Conservation (phyloP, 495 filamentous ascomycete species). For the Hyaloscypha variabilis region DNA sequence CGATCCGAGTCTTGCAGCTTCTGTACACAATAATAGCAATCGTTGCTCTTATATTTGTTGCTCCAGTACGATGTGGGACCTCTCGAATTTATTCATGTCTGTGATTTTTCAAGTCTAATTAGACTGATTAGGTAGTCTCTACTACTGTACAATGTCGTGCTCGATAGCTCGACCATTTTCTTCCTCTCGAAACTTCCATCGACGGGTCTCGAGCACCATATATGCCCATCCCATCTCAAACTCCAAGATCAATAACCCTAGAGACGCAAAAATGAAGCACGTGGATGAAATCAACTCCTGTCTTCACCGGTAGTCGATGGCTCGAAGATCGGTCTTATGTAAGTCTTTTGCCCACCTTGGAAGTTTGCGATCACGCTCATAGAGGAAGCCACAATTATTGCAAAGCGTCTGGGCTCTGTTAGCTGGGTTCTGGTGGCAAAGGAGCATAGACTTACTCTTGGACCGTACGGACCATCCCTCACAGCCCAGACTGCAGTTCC, state of each 20-base stretch:
- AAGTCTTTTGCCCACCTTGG: slow-evolving; percentile 85
- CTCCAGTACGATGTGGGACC: background rate
- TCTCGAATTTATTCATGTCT: background rate
- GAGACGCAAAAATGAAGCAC: slow-evolving; percentile 6
- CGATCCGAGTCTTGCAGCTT: background rate
- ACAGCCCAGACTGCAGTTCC: slow-evolving; percentile 93
- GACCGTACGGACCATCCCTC: slow-evolving; percentile 83
- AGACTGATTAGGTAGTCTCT: slow-evolving; percentile 13
- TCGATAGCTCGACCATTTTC: slow-evolving; percentile 8
- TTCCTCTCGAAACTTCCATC: background rate
- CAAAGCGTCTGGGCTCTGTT: slow-evolving; percentile 72
- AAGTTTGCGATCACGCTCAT: slow-evolving; percentile 81
- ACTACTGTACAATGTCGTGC: slow-evolving; percentile 6
- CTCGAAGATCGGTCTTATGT: slow-evolving; percentile 50
- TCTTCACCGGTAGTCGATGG: slow-evolving; percentile 27
- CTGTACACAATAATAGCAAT: background rate
- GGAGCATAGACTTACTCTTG: slow-evolving; percentile 64
- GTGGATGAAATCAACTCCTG: background rate
- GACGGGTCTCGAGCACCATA: background rate
- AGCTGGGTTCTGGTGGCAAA: slow-evolving; percentile 14
- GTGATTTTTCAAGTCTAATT: background rate
- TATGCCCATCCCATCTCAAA: slow-evolving; percentile 8
- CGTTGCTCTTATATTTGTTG: background rate
- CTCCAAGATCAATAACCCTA: slow-evolving; percentile 24
- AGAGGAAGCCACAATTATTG: slow-evolving; percentile 89